Evolutionary conservation across 345 rosid species (phyloP).

Genomic region (Arabidopsis suecica): DNA sequence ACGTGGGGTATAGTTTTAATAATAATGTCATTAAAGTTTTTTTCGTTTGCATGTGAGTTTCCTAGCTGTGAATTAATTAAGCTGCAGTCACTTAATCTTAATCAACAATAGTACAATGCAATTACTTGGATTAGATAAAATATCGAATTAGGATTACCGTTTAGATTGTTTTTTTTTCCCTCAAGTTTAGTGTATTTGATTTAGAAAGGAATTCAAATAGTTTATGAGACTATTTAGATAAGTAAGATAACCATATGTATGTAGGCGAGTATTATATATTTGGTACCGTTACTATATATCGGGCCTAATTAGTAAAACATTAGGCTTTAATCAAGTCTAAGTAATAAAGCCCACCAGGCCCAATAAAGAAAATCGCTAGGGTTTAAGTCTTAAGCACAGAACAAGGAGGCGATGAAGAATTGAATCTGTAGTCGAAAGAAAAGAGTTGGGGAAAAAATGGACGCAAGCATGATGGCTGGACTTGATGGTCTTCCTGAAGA

Average conservation of each 20-base stretch:
- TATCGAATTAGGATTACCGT: neutral
- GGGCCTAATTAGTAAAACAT: too few species aligned
- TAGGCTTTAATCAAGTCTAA: too few species aligned
- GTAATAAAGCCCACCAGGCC: conserved; percentile 18
- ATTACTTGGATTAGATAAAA: too few species aligned
- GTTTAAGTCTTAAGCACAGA: conserved; percentile 28
- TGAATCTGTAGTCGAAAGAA: conserved; percentile 20
- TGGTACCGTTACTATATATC: too few species aligned
- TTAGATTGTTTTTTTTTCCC: neutral
- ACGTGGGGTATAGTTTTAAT: conserved; percentile 32
- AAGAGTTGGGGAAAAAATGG: conserved; percentile 48
- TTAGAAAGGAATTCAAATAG: too few species aligned
- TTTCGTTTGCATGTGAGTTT: conserved; percentile 25
- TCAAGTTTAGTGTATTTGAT: too few species aligned
- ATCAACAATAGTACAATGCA: neutral
- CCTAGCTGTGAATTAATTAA: neutral
- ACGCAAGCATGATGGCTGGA: conserved; percentile 81
- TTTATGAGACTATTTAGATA: too few species aligned
- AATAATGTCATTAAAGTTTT: conserved; percentile 26
- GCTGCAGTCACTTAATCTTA: neutral
- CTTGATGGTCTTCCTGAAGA: conserved; percentile 81
- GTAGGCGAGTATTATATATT: too few species aligned
- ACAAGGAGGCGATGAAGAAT: conserved; percentile 25
- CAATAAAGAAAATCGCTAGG: conserved; percentile 31
- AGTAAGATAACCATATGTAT: too few species aligned